phyloP scores from a whole-genome alignment of 495 filamentous ascomycete genomes.

The Penicillium canariense region DNA sequence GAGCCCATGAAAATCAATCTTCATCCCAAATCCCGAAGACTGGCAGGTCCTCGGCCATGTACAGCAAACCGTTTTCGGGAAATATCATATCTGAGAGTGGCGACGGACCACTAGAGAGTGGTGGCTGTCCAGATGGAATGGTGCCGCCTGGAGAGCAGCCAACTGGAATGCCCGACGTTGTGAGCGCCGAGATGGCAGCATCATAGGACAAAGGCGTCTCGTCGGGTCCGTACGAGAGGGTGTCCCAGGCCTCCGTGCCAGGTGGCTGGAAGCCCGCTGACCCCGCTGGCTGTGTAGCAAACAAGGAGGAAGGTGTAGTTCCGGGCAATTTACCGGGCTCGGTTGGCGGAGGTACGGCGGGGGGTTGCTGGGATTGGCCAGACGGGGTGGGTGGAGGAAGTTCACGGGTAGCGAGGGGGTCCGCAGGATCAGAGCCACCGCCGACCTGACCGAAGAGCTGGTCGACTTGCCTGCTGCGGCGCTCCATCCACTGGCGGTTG shows the following conservation, averaged over 20 bases:
- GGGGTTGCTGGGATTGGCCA: constrained; percentile 13
- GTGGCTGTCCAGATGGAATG: constrained; percentile 20
- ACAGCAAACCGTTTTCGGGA: constrained; percentile 39
- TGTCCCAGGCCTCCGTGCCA: constrained; percentile 33
- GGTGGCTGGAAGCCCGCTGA: constrained; percentile 9
- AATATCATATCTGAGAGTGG: constrained; percentile 43
- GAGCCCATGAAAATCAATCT: constrained; percentile 4
- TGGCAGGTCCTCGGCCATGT: constrained; percentile 41
- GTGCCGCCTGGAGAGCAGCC: constrained; percentile 44
- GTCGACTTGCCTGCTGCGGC: constrained; percentile 38
- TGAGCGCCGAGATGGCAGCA: constrained; percentile 50
- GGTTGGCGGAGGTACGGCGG: constrained; percentile 23
- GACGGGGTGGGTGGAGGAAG: constrained; percentile 13
- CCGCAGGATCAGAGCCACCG: constrained; percentile 11
- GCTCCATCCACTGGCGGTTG: constrained; percentile 37
- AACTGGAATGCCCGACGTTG: constrained; percentile 43
- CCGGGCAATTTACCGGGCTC: constrained; percentile 26
- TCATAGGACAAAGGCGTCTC: constrained; percentile 31
- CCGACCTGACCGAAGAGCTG: constrained; percentile 43
- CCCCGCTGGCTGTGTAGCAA: constrained; percentile 11
- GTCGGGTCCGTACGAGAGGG: constrained; percentile 31
- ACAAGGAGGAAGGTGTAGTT: constrained; percentile 13
- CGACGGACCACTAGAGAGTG: constrained; percentile 28
- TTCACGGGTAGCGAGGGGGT: constrained; percentile 19
- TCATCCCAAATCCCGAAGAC: constrained; percentile 43